These are phyloP conservation scores for Verbena officinalis DNA, from an alignment of 257 asterid genomes.

Conservation along the genomic window DNA sequence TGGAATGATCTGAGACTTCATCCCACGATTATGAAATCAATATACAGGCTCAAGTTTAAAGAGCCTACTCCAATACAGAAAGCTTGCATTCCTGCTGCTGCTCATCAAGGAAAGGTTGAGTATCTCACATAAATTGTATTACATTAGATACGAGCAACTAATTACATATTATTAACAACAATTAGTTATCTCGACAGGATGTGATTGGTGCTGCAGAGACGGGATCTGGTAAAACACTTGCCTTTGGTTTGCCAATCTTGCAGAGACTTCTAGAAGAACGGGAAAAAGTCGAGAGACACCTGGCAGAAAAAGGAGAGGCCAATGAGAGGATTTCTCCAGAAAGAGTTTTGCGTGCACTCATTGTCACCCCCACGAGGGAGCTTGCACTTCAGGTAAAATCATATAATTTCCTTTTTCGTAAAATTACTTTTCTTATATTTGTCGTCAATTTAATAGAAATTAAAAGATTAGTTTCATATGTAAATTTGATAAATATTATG, in stretches of 20 bases:
- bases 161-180: conserved; percentile 30
- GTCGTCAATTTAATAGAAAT: too few relatives aligned
- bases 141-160: conserved; percentile 20
- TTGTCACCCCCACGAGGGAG: conserved; percentile 96
- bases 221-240: conserved; percentile 98
- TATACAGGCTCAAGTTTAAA: conserved; percentile 75
- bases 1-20: conserved; percentile 97
- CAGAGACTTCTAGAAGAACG: conserved; percentile 92
- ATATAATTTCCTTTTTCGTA: conserved; percentile 4
- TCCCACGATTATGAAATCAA: conserved; percentile 82
- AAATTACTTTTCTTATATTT: too few relatives aligned
- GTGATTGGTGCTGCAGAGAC: conserved; percentile 99
- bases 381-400: conserved; percentile 89
- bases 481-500: too few relatives aligned
- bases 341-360: conserved; percentile 78
- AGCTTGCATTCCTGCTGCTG: conserved; percentile 94
- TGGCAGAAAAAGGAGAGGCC: conserved; percentile 54
- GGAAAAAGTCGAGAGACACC: conserved; percentile 69
- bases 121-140: conserved; percentile 21
- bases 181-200: conserved; percentile 63
- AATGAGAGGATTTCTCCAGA: conserved; percentile 56
- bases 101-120: conserved; percentile 97
- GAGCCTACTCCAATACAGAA: conserved; percentile 94
- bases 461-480: too few relatives aligned
- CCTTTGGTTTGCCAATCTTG: conserved; percentile 95